Percentiles rank a stretch among this genome's conserved stretches.
These are phyloP conservation scores for Lentinula lateritia DNA, from an alignment of 768 basidiomycete species.

Conservation along the genomic window DNA sequence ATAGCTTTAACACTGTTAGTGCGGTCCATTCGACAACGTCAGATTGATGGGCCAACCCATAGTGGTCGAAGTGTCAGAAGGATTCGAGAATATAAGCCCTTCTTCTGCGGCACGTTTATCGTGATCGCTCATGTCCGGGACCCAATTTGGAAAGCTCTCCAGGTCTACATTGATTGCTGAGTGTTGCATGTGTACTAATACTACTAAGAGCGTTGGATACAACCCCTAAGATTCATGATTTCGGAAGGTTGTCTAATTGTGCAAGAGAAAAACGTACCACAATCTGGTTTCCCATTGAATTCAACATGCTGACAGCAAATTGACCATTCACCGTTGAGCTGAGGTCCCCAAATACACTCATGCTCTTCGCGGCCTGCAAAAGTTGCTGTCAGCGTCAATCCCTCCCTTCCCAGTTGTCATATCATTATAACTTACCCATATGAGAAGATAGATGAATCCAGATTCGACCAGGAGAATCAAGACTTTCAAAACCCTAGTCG, in stretches of 20 bases:
- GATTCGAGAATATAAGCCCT: background rate
- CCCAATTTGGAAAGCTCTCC: background rate
- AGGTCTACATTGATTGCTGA: background rate
- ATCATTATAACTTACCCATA: background rate
- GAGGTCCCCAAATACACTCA: background rate
- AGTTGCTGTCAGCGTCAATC: background rate
- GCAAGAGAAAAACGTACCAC: background rate
- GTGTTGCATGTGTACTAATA: background rate
- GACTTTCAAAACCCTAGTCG: background rate
- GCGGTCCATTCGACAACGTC: too few species aligned
- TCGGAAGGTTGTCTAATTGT: background rate
- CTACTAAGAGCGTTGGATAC: background rate
- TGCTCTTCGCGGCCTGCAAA: background rate
- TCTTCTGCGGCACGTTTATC: too few species aligned
- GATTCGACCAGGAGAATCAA: background rate
- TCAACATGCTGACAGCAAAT: background rate
- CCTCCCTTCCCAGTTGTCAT: too few species aligned
- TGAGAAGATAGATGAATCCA: background rate
- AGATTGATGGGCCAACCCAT: background rate
- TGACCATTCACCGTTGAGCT: background rate
- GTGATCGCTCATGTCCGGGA: background rate
- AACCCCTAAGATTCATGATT: background rate
- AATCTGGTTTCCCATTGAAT: background rate
- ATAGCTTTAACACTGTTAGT: too few species aligned
- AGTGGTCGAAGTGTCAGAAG: background rate